Conservation (phyloP, 164 flowering plant genomes). For the Tinospora cordifolia region DNA sequence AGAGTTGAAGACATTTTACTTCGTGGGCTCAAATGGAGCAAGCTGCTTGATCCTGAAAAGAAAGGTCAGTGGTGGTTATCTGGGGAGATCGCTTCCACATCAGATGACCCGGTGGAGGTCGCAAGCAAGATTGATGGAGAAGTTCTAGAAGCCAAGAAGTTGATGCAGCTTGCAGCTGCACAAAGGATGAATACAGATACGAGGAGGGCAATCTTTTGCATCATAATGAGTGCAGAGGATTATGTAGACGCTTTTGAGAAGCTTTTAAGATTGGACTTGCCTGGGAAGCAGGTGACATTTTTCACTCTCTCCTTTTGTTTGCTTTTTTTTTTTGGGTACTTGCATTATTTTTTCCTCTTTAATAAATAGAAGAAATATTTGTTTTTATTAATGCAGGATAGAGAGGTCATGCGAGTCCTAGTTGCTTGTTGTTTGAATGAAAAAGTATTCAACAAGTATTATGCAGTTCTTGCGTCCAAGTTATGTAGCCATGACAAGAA, state of each 20-base stretch:
- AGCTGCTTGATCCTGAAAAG: slow-evolving; percentile 81
- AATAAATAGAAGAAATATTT: background rate
- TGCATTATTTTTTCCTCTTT: background rate
- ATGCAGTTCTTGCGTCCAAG: slow-evolving; percentile 71
- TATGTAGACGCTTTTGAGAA: slow-evolving; percentile 84
- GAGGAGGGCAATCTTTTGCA: slow-evolving; percentile 78
- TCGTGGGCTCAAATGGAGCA: slow-evolving; percentile 84
- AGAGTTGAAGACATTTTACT: slow-evolving; percentile 56
- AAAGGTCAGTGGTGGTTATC: slow-evolving; percentile 97
- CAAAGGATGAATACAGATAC: slow-evolving; percentile 94
- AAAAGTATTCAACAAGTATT: slow-evolving; percentile 84
- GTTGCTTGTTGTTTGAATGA: slow-evolving; percentile 92
- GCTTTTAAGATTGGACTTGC: slow-evolving; percentile 69
- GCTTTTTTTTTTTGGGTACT: background rate
- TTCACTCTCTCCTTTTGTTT: slow-evolving; percentile 2
- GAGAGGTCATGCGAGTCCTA: slow-evolving; percentile 87
- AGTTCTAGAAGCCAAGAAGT: slow-evolving; percentile 67
- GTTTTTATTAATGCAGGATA: slow-evolving; percentile 52
- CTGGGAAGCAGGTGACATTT: slow-evolving; percentile 72
- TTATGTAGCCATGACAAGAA: slow-evolving; percentile 87
- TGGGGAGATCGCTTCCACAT: slow-evolving; percentile 39
- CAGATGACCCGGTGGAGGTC: slow-evolving; percentile 47
- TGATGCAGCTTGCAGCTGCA: slow-evolving; percentile 79
- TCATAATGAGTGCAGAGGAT: slow-evolving; percentile 86
- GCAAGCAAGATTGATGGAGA: slow-evolving; percentile 72